Percentiles rank a stretch among this genome's conserved stretches.
These are phyloP conservation scores for Aspergillus unguis DNA, from an alignment of 2,329 filamentous ascomycete species.

Conservation along the genomic window DNA sequence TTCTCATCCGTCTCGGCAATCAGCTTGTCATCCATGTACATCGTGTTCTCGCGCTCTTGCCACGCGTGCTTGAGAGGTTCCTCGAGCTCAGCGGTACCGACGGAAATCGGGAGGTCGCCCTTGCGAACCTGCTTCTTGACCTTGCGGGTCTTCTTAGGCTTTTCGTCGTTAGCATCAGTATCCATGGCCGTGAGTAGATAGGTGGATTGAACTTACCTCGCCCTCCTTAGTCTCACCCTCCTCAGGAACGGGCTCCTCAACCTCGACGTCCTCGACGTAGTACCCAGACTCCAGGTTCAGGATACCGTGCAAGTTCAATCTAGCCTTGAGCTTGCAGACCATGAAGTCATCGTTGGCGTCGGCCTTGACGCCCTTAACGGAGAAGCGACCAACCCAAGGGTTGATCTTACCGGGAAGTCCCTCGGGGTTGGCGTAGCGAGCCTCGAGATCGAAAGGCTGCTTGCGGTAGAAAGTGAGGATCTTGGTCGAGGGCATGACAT, in stretches of 20 bases:
- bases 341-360: conserved; percentile 95
- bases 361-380: conserved; percentile 94
- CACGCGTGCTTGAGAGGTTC: conserved; percentile 61
- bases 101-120: conserved; percentile 84
- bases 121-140: conserved; percentile 99
- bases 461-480: conserved; percentile 99
- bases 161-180: conserved; percentile 65
- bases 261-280: conserved; percentile 95
- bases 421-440: conserved; percentile 85
- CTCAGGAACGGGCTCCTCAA: conserved; percentile 86
- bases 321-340: conserved; percentile 99
- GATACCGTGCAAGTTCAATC: conserved; percentile 92
- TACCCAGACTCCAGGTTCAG: conserved; percentile 96
- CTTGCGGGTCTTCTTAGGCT: conserved; percentile 83
- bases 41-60: conserved; percentile 77
- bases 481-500: conserved; percentile 96
- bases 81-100: conserved; percentile 79
- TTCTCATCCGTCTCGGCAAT: conserved; percentile 97
- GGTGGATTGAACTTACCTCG: conserved; percentile 39
- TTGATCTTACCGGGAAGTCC: conserved; percentile 82
- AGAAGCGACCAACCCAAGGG: conserved; percentile 96
- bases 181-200: conserved; percentile 66
- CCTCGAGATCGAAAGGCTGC: conserved; percentile 94
- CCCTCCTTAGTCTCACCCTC: conserved; percentile 54
- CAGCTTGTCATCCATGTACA: conserved; percentile 98